Base-by-base conservation (phyloP, 257 asterid genomes). In the Handroanthus guayacan region DNA sequence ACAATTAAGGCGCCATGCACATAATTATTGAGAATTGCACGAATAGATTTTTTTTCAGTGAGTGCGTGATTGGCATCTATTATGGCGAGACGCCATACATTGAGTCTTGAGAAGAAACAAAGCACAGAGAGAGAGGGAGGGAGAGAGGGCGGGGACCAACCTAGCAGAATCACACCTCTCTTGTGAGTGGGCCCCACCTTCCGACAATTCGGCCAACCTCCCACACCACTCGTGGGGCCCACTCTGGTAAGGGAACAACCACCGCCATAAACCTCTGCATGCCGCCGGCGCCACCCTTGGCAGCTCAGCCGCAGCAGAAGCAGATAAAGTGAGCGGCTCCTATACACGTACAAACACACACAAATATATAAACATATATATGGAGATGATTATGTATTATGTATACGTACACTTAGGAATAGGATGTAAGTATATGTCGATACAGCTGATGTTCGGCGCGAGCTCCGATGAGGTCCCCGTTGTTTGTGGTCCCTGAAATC, bases 401-500 rank as follows among this genome's bases (percentile, higher is more conserved):
- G 8, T 25, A 38, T 11, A 37, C n/a, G 60, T 48, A 18, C 17
- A 36, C 50, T 31, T 45, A 41, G 47, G 12, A 13, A 25, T 34
- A 63, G 56, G 14, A n/a, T 41, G 34, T 52, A 63, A 11, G 20
- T 75, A 65, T 45, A 65, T 39, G 79, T 43, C 6, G 62, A 16
- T 70, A 20, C 67, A 37, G 43, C 39, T 62, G 62, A 62, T 44
- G 71, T 61, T 37, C 36, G 62, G 69, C 77, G 69, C 80, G 69
- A 43, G 77, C 74, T 62, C 47, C 72, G 5, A 75, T 50, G 71
- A 51, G 80, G 74, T 71, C 77, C 80, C 47, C 12, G 12, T 4
- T 43, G 52, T 39, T 41, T 13, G 84, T 77, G 82, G 84, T 81
- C 80, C 84, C 62, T 68, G 67, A 45, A 79, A 76, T 25, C 17